Conservation (phyloP, 1,284 basidiomycete genomes). For the Pascua guehoae region DNA sequence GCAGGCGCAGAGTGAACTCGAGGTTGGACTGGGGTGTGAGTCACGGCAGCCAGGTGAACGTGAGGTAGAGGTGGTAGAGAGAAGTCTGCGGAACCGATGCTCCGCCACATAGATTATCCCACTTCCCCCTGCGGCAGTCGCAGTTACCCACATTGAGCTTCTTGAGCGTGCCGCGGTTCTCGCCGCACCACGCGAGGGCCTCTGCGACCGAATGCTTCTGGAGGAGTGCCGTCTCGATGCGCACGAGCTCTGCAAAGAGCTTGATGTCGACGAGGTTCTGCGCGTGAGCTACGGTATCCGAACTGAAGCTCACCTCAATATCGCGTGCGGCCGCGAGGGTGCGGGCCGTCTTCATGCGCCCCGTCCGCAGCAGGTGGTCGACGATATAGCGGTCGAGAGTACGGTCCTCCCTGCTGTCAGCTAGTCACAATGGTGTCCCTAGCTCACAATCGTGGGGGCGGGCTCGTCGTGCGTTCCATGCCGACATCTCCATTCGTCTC, state of each 20-base stretch:
- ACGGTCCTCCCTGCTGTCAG: constrained; percentile 16
- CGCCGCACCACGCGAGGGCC: constrained; percentile 91
- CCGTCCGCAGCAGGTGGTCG: constrained; percentile 75
- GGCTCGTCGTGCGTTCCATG: no score
- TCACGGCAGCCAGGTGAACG: neutral
- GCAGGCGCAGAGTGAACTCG: constrained; percentile 90
- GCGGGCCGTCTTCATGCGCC: constrained; percentile 39
- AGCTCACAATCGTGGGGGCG: no score
- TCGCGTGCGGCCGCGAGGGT: constrained; percentile 31
- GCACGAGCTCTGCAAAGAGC: constrained; percentile 78
- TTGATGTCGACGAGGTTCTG: constrained; percentile 85
- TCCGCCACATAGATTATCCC: no score
- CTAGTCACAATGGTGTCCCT: no score
- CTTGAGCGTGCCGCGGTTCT: constrained; percentile 86
- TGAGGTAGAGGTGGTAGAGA: no score
- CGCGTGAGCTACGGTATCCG: constrained; percentile 1
- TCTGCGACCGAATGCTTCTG: constrained; percentile 71
- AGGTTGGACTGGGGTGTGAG: constrained; percentile 67
- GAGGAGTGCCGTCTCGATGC: constrained; percentile 74
- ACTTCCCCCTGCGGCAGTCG: no score
- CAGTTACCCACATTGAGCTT: constrained; percentile 56
- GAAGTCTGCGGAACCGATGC: no score
- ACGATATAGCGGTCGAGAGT: constrained; percentile 81
- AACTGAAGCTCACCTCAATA: constrained; percentile 35
- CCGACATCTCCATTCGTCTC: neutral